phyloP scores from a whole-genome alignment of 2,329 filamentous ascomycete species.

The Fusarium odoratissimum region DNA sequence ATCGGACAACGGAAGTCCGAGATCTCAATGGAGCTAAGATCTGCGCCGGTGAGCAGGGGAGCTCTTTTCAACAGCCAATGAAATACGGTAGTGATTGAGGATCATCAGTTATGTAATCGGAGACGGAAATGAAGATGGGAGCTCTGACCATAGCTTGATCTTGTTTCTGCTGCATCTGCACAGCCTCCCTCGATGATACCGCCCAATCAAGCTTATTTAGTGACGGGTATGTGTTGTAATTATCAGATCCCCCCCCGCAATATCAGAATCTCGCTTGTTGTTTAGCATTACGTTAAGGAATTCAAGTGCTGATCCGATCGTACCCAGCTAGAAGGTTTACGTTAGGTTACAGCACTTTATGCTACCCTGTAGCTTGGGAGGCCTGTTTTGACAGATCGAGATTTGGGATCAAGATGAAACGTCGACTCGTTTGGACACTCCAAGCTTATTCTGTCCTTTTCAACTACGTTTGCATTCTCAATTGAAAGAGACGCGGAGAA shows the following conservation, averaged over 20 bases:
- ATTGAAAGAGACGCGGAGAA: not conserved
- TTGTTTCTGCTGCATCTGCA: slow-evolving; percentile 1
- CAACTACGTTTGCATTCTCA: not conserved
- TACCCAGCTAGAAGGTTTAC: not conserved
- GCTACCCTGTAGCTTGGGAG: not conserved
- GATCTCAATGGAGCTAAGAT: not conserved
- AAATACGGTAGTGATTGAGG: accelerated
- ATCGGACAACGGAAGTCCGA: not conserved
- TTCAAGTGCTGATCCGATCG: not conserved
- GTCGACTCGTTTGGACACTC: not conserved
- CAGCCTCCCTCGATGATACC: not conserved
- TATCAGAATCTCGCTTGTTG: not conserved
- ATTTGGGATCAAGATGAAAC: not conserved
- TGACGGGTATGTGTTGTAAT: slow-evolving; percentile 1
- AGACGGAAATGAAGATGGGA: not conserved
- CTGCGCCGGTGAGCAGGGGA: not conserved
- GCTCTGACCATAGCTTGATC: slow-evolving; percentile 1
- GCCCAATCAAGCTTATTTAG: not conserved
- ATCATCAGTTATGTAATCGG: not conserved
- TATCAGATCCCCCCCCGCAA: not conserved
- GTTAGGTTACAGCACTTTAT: not conserved
- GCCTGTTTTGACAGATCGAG: not conserved
- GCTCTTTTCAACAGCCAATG: accelerated
- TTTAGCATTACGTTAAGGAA: not conserved
- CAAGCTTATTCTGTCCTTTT: not conserved